Percentiles rank a stretch among this genome's conserved stretches.
Conservation (phyloP, 2,329 filamentous ascomycete species). For the Ceratocystis huliohia region DNA sequence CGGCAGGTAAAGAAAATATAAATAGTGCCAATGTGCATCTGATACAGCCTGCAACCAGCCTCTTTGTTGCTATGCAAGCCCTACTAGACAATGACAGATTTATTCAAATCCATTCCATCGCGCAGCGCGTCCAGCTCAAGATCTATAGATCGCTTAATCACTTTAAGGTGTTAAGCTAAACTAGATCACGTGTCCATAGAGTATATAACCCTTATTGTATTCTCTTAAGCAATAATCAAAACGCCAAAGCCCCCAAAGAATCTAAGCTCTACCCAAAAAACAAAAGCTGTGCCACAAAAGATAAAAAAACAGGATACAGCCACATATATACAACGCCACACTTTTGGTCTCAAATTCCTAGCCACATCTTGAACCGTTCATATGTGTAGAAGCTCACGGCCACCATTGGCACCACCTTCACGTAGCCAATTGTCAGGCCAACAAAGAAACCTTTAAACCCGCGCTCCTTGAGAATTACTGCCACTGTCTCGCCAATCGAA, state of each 20-base stretch:
- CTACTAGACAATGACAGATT: neutral
- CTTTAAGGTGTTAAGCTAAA: neutral
- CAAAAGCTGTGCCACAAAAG: neutral
- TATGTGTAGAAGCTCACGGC: slow-evolving; percentile 59
- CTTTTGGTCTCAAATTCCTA: slow-evolving; percentile 46
- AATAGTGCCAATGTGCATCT: neutral
- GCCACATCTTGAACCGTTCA: slow-evolving; percentile 47
- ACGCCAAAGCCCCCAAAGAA: neutral
- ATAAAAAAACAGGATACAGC: neutral
- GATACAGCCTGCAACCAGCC: neutral
- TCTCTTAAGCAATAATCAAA: neutral
- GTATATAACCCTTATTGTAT: slow-evolving; percentile 7
- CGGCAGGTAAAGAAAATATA: neutral
- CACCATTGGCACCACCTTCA: slow-evolving; percentile 83
- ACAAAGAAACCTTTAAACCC: slow-evolving; percentile 80
- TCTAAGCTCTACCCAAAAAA: slow-evolving; percentile 1
- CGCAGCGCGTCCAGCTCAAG: neutral
- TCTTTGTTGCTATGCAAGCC: neutral
- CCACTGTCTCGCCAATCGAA: slow-evolving; percentile 64
- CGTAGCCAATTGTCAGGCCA: slow-evolving; percentile 84
- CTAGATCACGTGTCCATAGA: neutral
- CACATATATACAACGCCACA: neutral
- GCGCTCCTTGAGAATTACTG: slow-evolving; percentile 59
- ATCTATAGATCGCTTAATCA: neutral
- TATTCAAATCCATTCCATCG: neutral